These are phyloP conservation scores for Talaromyces sp. DNA, from an alignment of 2,329 filamentous ascomycete species.

Conservation along the genomic window DNA sequence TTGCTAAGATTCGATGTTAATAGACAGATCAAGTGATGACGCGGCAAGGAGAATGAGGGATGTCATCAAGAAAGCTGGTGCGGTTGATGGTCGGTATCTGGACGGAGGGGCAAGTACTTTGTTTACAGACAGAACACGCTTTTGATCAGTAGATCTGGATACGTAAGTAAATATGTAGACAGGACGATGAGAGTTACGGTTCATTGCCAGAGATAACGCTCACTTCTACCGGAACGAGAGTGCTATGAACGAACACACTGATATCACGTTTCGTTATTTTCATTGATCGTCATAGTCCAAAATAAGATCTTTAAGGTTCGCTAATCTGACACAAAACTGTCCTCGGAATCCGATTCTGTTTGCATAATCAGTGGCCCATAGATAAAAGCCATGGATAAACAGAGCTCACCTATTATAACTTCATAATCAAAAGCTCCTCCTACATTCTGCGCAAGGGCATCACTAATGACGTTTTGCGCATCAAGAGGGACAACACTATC, in stretches of 20 bases:
- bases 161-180: neutral
- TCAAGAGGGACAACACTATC: slow-evolving; percentile 21
- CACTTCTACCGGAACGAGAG: neutral
- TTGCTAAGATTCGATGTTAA: no score
- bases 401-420: neutral
- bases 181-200: neutral
- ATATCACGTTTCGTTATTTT: neutral
- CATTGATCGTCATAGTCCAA: neutral
- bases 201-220: neutral
- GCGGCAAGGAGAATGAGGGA: neutral
- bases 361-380: neutral
- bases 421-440: slow-evolving; percentile 28
- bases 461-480: slow-evolving; percentile 28
- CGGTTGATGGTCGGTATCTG: neutral
- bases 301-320: neutral
- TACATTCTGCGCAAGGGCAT: slow-evolving; percentile 23
- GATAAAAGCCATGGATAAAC: neutral
- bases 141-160: neutral
- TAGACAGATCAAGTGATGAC: neutral
- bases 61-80: neutral
- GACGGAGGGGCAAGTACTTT: neutral
- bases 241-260: neutral
- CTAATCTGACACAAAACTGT: slow-evolving; percentile 5
- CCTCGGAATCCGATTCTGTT: slow-evolving; percentile 10
- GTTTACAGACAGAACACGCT: neutral